These are phyloP conservation scores for Kalanchoe fedtschenkoi DNA, from an alignment of 164 flowering plant genomes.

Conservation along the genomic window DNA sequence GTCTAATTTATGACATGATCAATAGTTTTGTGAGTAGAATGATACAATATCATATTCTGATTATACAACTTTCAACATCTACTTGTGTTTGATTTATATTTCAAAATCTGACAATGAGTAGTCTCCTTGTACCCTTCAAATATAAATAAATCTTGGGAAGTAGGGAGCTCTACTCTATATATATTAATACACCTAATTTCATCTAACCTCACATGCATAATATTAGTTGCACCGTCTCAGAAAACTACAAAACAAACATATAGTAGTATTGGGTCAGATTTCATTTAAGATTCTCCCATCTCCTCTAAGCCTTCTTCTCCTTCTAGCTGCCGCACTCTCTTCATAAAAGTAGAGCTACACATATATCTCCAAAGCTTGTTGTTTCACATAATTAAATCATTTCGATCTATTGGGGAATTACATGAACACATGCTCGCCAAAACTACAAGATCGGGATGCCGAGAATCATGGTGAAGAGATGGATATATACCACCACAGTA, in stretches of 20 bases:
- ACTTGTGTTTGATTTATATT: too few species aligned
- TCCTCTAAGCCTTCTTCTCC: neutral
- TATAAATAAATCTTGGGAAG: neutral
- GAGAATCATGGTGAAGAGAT: neutral
- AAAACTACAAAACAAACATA: neutral
- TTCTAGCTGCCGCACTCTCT: neutral
- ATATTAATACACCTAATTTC: neutral
- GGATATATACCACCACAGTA: conserved; percentile 1
- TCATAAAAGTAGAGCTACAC: neutral
- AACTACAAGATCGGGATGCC: neutral
- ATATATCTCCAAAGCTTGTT: neutral
- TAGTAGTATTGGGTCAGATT: conserved; percentile 5
- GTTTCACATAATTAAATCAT: too few species aligned
- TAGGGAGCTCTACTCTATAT: neutral
- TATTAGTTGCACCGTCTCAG: conserved; percentile 1
- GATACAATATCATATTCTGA: neutral
- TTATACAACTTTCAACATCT: neutral
- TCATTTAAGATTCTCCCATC: neutral
- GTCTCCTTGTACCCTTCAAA: neutral
- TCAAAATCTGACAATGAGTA: too few species aligned
- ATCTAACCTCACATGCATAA: conserved; percentile 5
- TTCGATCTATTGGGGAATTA: conserved; percentile 53
- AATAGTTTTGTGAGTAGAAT: neutral
- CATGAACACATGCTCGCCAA: conserved; percentile 14
- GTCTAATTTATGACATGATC: neutral